A percentile compares a stretch with the other conserved stretches of the same genome.
Conservation (phyloP, 2,329 filamentous ascomycete species). For the Neofusicoccum sp. region DNA sequence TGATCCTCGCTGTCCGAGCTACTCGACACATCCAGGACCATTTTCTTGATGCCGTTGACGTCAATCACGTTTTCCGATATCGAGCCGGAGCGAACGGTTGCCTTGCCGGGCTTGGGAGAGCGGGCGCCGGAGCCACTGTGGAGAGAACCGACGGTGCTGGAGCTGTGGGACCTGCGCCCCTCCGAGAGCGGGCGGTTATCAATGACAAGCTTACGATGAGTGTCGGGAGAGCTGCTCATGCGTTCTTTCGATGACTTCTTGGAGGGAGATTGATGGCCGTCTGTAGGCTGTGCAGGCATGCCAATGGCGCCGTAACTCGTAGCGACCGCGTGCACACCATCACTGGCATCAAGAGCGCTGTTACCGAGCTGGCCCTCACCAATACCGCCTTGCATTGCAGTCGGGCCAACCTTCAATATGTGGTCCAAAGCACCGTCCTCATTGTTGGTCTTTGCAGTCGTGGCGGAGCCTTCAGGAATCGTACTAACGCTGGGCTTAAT, state of each 20-base stretch:
- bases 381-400: constrained; percentile 54
- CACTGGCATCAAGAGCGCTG: constrained; percentile 59
- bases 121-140: constrained; percentile 29
- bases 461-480: constrained; percentile 46
- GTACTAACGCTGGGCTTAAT: constrained; percentile 61
- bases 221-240: not conserved
- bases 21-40: constrained; percentile 71
- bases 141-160: constrained; percentile 38
- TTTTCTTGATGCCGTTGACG: constrained; percentile 72
- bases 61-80: constrained; percentile 81
- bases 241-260: not conserved
- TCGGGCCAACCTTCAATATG: constrained; percentile 35
- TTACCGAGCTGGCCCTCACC: constrained; percentile 57
- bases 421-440: constrained; percentile 33
- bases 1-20: constrained; percentile 32
- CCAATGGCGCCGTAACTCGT: constrained; percentile 49
- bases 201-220: constrained; percentile 7
- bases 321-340: constrained; percentile 64
- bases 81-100: constrained; percentile 69
- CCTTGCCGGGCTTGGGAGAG: constrained; percentile 39
- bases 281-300: not conserved
- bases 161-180: constrained; percentile 25
- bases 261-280: not conserved
- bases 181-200: not conserved
- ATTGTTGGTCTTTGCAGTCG: constrained; percentile 26